Conservation (phyloP, 208 protist species). For the Trypanosoma theileri region DNA sequence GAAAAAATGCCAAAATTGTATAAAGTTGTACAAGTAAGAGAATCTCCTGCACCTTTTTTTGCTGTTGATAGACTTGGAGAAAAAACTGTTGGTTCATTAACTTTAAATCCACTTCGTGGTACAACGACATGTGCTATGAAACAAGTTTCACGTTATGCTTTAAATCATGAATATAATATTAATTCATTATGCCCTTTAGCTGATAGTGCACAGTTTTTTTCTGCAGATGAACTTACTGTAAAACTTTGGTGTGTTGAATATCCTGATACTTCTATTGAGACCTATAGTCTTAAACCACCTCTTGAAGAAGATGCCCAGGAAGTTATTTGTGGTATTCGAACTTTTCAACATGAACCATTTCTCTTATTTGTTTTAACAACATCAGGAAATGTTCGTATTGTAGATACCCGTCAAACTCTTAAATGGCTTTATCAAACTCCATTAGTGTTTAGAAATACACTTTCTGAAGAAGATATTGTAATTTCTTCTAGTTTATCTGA, state of each 20-base stretch:
- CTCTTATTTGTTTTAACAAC: slow-evolving; percentile 83
- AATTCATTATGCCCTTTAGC: slow-evolving; percentile 73
- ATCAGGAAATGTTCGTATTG: slow-evolving; percentile 64
- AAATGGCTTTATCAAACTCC: slow-evolving; percentile 65
- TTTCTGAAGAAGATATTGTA: slow-evolving; percentile 31
- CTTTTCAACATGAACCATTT: slow-evolving; percentile 81
- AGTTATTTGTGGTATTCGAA: slow-evolving; percentile 55
- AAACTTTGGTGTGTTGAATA: slow-evolving; percentile 89
- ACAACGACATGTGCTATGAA: slow-evolving; percentile 62
- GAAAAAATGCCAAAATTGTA: slow-evolving; percentile 87
- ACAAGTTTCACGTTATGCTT: slow-evolving; percentile 64
- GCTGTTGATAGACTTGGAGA: slow-evolving; percentile 68
- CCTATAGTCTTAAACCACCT: slow-evolving; percentile 60
- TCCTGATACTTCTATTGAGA: slow-evolving; percentile 82
- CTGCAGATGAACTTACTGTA: slow-evolving; percentile 80
- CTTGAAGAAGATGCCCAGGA: slow-evolving; percentile 60
- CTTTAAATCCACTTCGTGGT: slow-evolving; percentile 34
- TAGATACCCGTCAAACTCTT: slow-evolving; percentile 81
- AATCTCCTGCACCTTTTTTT: slow-evolving; percentile 59
- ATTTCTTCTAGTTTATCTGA: slow-evolving; percentile 72
- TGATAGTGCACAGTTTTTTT: slow-evolving; percentile 79
- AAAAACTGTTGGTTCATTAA: slow-evolving; percentile 40
- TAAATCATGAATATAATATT: slow-evolving; percentile 87
- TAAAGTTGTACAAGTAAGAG: slow-evolving; percentile 69
- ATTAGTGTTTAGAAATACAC: slow-evolving; percentile 62